phyloP scores from a whole-genome alignment of 2,329 filamentous ascomycete genomes.

The Cytospora piceae region DNA sequence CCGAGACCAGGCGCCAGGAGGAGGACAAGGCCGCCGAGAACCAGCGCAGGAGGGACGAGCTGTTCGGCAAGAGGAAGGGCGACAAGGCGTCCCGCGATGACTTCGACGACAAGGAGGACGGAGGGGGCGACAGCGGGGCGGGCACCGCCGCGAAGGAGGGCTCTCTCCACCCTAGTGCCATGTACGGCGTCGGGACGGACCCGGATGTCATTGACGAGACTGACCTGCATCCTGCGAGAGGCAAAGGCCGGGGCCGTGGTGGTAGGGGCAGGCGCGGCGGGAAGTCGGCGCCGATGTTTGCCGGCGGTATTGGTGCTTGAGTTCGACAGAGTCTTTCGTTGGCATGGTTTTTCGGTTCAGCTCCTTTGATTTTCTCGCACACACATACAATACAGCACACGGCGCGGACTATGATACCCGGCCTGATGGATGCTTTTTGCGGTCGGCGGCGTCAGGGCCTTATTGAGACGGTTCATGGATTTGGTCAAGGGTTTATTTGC shows the following conservation, averaged over 20 bases:
- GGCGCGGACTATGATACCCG: background rate
- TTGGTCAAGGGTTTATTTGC: background rate
- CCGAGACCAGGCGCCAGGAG: conserved; percentile 48
- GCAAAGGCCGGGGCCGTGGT: conserved; percentile 24
- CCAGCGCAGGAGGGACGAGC: conserved; percentile 52
- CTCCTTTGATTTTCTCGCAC: background rate
- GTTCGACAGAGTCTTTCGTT: background rate
- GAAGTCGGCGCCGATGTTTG: conserved; percentile 20
- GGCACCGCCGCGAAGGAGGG: background rate
- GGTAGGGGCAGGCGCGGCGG: conserved; percentile 26
- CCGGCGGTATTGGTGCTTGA: conserved; percentile 33
- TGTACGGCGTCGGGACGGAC: conserved; percentile 30
- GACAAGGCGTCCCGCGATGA: conserved; percentile 35
- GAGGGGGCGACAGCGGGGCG: conserved; percentile 15
- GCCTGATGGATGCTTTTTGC: background rate
- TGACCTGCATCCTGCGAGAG: conserved; percentile 25
- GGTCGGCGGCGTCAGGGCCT: conserved; percentile 1
- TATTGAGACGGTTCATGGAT: background rate
- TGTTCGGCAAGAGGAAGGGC: conserved; percentile 47
- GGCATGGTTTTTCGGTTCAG: background rate
- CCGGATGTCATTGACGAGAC: conserved; percentile 34
- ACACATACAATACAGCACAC: conserved; percentile 2
- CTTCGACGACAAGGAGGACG: conserved; percentile 28
- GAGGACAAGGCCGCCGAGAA: conserved; percentile 54
- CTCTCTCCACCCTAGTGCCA: conserved; percentile 5